Conservation (phyloP, 1,284 basidiomycete species). For the Irpex sp. region DNA sequence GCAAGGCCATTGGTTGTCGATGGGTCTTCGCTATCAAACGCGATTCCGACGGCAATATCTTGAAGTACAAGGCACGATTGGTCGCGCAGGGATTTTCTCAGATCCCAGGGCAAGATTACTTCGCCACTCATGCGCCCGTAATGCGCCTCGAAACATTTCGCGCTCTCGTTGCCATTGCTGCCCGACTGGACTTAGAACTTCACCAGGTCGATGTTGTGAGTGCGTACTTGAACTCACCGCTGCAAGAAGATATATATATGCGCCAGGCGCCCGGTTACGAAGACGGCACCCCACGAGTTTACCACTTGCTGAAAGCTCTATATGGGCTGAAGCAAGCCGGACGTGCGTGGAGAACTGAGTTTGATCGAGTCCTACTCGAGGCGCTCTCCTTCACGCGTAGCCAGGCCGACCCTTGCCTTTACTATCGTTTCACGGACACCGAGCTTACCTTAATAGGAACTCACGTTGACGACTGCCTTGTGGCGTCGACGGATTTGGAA, state of each 20-base stretch:
- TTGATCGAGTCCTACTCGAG: constrained; percentile 12
- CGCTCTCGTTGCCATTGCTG: constrained; percentile 25
- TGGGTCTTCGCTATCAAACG: constrained; percentile 32
- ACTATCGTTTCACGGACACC: background rate
- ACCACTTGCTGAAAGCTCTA: constrained; percentile 16
- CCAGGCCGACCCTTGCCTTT: constrained; percentile 20
- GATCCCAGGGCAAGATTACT: constrained; percentile 33
- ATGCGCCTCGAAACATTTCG: constrained; percentile 23
- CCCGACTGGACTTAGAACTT: background rate
- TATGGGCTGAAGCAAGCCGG: constrained; percentile 31
- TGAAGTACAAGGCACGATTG: constrained; percentile 33
- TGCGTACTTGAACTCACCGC: constrained; percentile 15
- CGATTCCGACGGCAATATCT: constrained; percentile 22
- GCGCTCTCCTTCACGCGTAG: constrained; percentile 2
- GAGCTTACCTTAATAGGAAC: constrained; percentile 13
- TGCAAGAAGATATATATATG: constrained; percentile 40
- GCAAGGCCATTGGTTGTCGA: constrained; percentile 20
- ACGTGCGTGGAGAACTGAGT: constrained; percentile 22
- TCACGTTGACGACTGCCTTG: constrained; percentile 23
- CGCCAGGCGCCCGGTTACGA: constrained; percentile 26
- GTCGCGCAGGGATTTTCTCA: constrained; percentile 41
- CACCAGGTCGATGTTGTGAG: background rate
- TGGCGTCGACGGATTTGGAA: background rate
- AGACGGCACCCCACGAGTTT: constrained; percentile 17
- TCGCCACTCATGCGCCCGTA: constrained; percentile 30